Conservation (phyloP, 495 filamentous ascomycete genomes). For the Aspergillus saccharolyticus region DNA sequence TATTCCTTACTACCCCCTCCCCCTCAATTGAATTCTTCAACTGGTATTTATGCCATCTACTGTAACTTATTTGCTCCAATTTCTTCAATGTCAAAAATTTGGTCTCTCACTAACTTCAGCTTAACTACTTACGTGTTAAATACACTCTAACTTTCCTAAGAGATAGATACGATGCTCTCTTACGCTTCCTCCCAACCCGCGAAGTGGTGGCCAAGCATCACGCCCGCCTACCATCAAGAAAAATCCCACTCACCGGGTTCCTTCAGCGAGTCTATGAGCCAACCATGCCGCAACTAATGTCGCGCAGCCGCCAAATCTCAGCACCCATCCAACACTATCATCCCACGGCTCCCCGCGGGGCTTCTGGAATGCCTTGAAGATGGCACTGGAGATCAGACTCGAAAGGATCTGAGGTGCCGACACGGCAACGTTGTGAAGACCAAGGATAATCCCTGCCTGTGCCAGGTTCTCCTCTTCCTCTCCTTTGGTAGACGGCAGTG, state of each 20-base stretch:
- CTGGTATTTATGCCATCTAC: too few relatives aligned
- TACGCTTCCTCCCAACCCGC: too few relatives aligned
- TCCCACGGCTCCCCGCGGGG: slow-evolving; percentile 76
- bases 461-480: slow-evolving; percentile 29
- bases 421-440: slow-evolving; percentile 88
- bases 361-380: slow-evolving; percentile 79
- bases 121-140: too few relatives aligned
- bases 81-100: too few relatives aligned
- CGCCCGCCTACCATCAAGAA: too few relatives aligned
- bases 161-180: too few relatives aligned
- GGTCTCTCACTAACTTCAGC: too few relatives aligned
- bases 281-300: slow-evolving; percentile 73
- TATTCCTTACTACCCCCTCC: too few relatives aligned
- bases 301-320: slow-evolving; percentile 73
- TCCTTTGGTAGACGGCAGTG: slow-evolving; percentile 11
- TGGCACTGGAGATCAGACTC: slow-evolving; percentile 70
- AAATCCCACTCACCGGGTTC: slow-evolving; percentile 10
- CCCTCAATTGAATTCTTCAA: too few relatives aligned
- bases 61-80: too few relatives aligned
- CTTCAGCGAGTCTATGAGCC: slow-evolving; percentile 42
- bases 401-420: slow-evolving; percentile 84
- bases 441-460: slow-evolving; percentile 84
- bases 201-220: too few relatives aligned
- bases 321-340: slow-evolving; percentile 77
- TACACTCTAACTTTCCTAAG: too few relatives aligned